A percentile compares a stretch with the other conserved stretches of the same genome.
These are phyloP conservation scores for Stephania japonica DNA, from an alignment of 164 flowering plant genomes.

Conservation along the genomic window DNA sequence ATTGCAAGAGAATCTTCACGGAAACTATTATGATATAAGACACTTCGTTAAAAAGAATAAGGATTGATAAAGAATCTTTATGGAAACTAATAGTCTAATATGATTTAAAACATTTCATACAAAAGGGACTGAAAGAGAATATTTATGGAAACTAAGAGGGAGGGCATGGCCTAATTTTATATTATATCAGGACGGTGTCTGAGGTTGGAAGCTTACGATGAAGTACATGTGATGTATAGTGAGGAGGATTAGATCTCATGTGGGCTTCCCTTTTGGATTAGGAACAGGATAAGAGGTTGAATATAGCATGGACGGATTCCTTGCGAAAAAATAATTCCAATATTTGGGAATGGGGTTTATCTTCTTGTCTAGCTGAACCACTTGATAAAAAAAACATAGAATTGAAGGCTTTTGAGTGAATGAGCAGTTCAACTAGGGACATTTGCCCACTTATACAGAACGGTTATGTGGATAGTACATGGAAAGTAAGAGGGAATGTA, in stretches of 20 bases:
- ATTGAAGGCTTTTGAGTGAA: not conserved
- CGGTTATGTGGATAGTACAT: not conserved
- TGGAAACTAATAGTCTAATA: no score
- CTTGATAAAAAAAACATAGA: not conserved
- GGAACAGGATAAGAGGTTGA: constrained; percentile 37
- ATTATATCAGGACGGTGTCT: constrained; percentile 6
- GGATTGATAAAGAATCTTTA: no score
- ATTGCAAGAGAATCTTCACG: not conserved
- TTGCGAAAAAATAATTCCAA: constrained; percentile 7
- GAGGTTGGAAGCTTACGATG: constrained; percentile 16
- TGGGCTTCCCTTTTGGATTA: constrained; percentile 23
- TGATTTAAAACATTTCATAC: not conserved
- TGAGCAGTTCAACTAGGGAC: not conserved
- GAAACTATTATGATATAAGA: not conserved
- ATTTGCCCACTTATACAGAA: not conserved
- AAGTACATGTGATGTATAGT: constrained; percentile 25
- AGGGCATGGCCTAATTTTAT: not conserved
- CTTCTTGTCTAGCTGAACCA: constrained; percentile 3
- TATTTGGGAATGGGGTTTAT: constrained; percentile 7
- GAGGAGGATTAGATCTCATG: constrained; percentile 36
- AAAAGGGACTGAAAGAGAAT: not conserved
- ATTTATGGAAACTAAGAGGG: not conserved
- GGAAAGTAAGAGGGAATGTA: not conserved
- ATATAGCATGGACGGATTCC: constrained; percentile 19
- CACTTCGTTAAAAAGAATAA: no score